These are phyloP conservation scores for Lophiostoma macrostomum DNA, from an alignment of 495 filamentous ascomycete species.

Conservation along the genomic window DNA sequence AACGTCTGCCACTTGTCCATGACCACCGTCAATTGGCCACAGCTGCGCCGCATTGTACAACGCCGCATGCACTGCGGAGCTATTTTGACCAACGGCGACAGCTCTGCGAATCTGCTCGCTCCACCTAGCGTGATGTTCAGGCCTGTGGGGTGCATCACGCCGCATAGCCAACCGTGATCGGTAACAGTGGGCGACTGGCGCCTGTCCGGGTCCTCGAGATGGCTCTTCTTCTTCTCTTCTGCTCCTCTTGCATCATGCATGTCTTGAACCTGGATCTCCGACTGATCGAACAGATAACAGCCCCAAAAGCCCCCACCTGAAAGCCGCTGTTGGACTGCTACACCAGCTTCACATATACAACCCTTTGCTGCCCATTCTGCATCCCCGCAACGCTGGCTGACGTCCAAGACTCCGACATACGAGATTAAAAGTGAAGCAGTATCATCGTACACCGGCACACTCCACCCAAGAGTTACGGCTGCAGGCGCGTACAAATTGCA, in stretches of 20 bases:
- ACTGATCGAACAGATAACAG: slow-evolving; percentile 18
- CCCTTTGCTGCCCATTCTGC: no score
- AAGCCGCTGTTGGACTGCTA: neutral
- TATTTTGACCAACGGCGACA: slow-evolving; percentile 10
- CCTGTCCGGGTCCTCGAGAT: neutral
- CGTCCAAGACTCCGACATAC: no score
- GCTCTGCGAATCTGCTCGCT: slow-evolving; percentile 1
- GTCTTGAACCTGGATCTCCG: slow-evolving; percentile 4
- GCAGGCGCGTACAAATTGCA: no score
- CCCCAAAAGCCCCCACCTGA: slow-evolving; percentile 10
- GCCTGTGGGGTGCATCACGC: slow-evolving; percentile 14
- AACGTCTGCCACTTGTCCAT: slow-evolving; percentile 8
- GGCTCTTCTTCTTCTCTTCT: neutral
- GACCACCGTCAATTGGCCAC: slow-evolving; percentile 20
- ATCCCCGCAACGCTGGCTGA: no score
- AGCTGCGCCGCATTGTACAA: slow-evolving; percentile 17
- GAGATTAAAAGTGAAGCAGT: no score
- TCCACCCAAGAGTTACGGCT: no score
- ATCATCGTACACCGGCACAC: no score
- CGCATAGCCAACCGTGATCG: slow-evolving; percentile 15
- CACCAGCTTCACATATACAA: slow-evolving; percentile 11
- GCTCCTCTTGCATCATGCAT: slow-evolving; percentile 13
- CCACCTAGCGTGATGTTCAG: neutral
- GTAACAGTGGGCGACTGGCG: neutral
- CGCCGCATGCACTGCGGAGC: neutral